Evolutionary conservation across 2,329 filamentous ascomycete species (phyloP).

Genomic region (Alternaria arbusti): DNA sequence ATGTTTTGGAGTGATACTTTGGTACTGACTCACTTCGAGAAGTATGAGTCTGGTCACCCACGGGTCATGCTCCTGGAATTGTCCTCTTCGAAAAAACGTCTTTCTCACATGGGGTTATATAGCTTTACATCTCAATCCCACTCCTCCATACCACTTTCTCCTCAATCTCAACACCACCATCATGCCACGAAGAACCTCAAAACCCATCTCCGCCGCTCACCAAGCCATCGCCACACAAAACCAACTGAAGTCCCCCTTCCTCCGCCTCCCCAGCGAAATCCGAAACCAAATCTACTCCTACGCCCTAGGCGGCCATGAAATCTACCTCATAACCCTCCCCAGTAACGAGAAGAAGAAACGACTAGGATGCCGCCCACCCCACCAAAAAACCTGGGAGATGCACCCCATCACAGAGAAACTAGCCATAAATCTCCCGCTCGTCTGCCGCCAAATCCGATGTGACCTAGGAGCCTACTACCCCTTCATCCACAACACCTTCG

Average conservation of each 20-base stretch:
- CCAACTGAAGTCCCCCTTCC: neutral
- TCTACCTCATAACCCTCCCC: neutral
- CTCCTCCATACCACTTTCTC: neutral
- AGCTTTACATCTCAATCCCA: neutral
- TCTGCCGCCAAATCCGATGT: neutral
- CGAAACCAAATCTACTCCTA: neutral
- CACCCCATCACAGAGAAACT: neutral
- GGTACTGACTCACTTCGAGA: neutral
- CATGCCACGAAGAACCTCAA: neutral
- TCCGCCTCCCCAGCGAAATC: neutral
- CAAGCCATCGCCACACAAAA: neutral
- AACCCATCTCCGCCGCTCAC: neutral
- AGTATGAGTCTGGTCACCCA: neutral
- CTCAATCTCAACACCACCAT: neutral
- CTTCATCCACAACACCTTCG: neutral
- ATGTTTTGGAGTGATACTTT: neutral
- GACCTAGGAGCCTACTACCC: neutral
- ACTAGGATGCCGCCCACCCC: neutral
- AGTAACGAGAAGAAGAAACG: too few relatives aligned
- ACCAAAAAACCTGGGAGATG: neutral
- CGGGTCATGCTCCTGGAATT: neutral
- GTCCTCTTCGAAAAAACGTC: accelerated
- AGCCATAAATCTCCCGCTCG: neutral
- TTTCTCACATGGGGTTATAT: neutral
- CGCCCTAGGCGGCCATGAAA: neutral